Evolutionary conservation across 2,329 filamentous ascomycete genomes (phyloP), one percentile per base, ranked within the genome.

Genomic region (Microdochium bolleyi): DNA sequence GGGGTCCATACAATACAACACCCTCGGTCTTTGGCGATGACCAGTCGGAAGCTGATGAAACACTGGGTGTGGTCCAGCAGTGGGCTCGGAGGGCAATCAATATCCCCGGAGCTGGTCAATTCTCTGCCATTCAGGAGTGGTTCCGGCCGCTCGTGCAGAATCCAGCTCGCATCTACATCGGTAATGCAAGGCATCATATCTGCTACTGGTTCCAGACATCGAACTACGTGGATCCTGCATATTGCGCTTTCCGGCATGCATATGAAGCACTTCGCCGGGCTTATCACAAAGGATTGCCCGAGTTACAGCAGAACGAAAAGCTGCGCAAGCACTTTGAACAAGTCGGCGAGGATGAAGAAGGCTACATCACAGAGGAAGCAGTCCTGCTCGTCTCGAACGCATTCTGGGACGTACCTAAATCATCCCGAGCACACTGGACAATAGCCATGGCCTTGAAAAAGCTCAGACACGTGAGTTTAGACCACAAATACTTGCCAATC

Each of bases 121-220:
- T 44, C n/a, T 44, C 32, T 14, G 25, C 49, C 11, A 41, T 51
- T 4, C 27, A 38, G 49, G 49, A 50, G n/a, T 51, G 49, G 49
- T 41, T 51, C 34, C 14, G 32, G 34, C 49, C 49, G 5, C 32
- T 51, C 14, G 34, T 51, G 19, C 30, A 25, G 24, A 44, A 51
- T n/a, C 37, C 50, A n/a, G 19, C 19, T 5, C 34, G 37, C 22
- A 48, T 52, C 13, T 52, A 48, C 50, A 48, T 52, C 9, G 38
- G 38, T 8, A 48, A 48, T 16, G 38, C 50, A 7, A 27, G 22
- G 19, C n/a, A 22, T 11, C 50, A 52, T 22, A 48, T 46, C 34
- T 4, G 37, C 34, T 41, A 51, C 32, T 51, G 32, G 49, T 41
- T 51, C 22, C 27, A 37, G 3, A 51, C 49, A 37, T 41, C 32